Base-by-base conservation (phyloP, 805 yeast genomes). In the Candida caryicola region DNA sequence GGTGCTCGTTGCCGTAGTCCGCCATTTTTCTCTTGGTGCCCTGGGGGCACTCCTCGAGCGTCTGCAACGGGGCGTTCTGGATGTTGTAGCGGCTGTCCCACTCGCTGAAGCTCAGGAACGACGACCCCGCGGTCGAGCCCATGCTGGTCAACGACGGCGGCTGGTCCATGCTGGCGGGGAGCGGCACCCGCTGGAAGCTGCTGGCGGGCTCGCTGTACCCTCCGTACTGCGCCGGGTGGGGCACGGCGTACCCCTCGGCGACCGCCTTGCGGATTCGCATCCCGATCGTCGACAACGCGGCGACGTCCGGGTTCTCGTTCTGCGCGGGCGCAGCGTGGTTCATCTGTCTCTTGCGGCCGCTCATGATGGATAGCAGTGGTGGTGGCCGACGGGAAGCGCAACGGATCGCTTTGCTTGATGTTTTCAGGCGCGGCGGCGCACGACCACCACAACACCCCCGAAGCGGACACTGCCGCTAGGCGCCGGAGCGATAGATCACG, bases 231-330 rank as follows among this genome's bases (percentile, higher is more conserved):
- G 36, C 40, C 5, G 39, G 34, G 19, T 42, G 45, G 3, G 40
- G 39, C 5, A 21, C 49, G 13, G 17, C 13, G 54, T 81, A 81
- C 1, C 89, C 89, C 31, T 80, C 79, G 23, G 76, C 68, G 3
- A 83, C 77, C 2, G 83, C 70, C 48, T 81, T 80, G 51, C 91
- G 73, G 41, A 84, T 77, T 45, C 87, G 70, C 87, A 81, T 82
- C 0, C 88, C 89, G 4, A 82, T 52, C 0, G 81, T 72, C 29
- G 79, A 71, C 17, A 82, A 66, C 17, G 65, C 58, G 31, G 58
- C 67, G 10, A 57, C 52, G 29, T 54, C 57, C n/a, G 61, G 62
- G 51, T 54, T 57, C 28, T 32, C 51, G 5, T 41, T 49, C 34
- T 43, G 47, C 23, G 59, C 54, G 44, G 51, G 52, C 32, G 55